Base-by-base conservation (phyloP, 2,329 filamentous ascomycete species). In the Dactylella cylindrospora region DNA sequence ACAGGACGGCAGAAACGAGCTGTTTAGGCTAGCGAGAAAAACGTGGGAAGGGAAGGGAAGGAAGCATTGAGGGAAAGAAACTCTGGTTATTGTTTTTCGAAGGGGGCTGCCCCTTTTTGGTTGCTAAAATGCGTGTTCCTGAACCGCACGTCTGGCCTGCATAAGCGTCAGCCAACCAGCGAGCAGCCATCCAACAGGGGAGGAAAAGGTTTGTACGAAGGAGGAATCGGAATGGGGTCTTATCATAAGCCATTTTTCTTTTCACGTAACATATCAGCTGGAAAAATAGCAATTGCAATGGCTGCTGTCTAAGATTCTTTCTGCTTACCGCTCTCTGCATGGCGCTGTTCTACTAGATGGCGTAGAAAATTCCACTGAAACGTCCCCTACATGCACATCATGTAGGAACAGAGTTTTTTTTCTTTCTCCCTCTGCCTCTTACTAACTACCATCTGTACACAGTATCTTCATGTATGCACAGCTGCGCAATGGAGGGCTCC, bases 1-100 rank as follows among this genome's bases (percentile, higher is more conserved):
- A 38, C 2, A 38, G 32, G 41, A 45, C 41, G 41, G 41, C 41
- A 55, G 43, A 55, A 38, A 50, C 36, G 29, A 43, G 41, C 35
- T n/a, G n/a, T n/a, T n/a, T n/a, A 28, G 44, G 31, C 52, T 49
- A 57, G 52, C 52, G 52, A 57, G 44, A 49, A 57, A 57, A 57
- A 57, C 52, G 52, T 57, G 52, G 52, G 36, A 57, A 33, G 33
- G 32, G 32, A 20, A 47, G 29, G 23, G 25, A 33, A 41, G 29
- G n/a, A n/a, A n/a, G n/a, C n/a, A n/a, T n/a, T n/a, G n/a, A n/a
- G 43, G 52, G 44, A 39, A 57, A 8, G 52, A 44, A 47, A 36
- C 5, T n/a, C n/a, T n/a, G n/a, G n/a, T n/a, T n/a, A n/a, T n/a
- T n/a, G n/a, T n/a, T n/a, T n/a, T n/a, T n/a, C n/a, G n/a, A n/a